Base-by-base conservation (phyloP, 164 flowering plant species). In the Umbilicus rupestris region DNA sequence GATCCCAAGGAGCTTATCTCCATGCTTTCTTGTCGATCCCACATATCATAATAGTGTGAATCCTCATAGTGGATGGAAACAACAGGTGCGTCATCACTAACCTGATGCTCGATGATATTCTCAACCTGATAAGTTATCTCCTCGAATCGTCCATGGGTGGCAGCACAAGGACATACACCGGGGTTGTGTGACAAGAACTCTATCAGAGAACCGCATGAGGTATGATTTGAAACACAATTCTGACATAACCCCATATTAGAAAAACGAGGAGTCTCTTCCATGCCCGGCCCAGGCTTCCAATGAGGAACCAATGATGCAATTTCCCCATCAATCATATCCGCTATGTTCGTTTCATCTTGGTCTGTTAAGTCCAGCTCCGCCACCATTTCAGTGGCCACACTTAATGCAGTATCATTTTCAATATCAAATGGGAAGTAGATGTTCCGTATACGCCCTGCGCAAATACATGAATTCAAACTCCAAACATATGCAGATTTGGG, bases 121-220 rank as follows among this genome's bases (percentile, higher is more conserved):
- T 81, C 89, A 62, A 76, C 80, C 70, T 83, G 83, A 65, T 78
- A 84, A 0, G 83, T 86, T 42, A 88, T 79, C 80, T 88, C 96
- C 66, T 84, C 92, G 66, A 89, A 90, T 69, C 97, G 78, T 33
- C 97, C 97, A 65, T 90, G 96, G 74, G 72, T 83, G 7, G 88
- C 82, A 65, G 85, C 82, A 64, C 83, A 80, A 74, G 88, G 85
- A 6, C 81, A 71, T 66, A 75, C 62, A 11, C 77, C 75, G 0
- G 69, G 70, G 64, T 73, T 67, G 2, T 69, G 66, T 7, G 81
- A 63, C 33, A 81, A 35, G 65, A 69, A 78, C 4, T 81, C 80
- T 76, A 78, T 49, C n/a, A 83, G 71, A 20, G 88, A 86, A 31
- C 85, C 88, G 69, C 41, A 78, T 16, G 82, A 80, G 59, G 80